Conservation (phyloP, 2,329 filamentous ascomycete species). For the Fusarium oligoseptatum region DNA sequence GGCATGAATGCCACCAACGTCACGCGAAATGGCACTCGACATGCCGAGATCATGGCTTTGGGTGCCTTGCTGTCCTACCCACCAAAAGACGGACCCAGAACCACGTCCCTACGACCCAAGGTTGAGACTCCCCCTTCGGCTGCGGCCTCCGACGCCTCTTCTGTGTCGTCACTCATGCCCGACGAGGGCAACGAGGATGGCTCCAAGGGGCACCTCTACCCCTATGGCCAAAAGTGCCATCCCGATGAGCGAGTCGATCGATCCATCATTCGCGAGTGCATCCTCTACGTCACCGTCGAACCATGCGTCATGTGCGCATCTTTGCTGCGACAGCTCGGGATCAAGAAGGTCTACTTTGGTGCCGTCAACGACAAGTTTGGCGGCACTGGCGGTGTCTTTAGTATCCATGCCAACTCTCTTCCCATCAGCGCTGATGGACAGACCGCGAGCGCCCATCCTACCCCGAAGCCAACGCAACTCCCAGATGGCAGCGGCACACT, state of each 20-base stretch:
- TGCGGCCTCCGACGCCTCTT: conserved; percentile 42
- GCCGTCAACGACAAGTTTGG: conserved; percentile 98
- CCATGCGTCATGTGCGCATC: conserved; percentile 99
- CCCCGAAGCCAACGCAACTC: conserved; percentile 53
- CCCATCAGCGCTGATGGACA: conserved; percentile 53
- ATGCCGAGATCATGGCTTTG: conserved; percentile 95
- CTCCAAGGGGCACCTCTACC: conserved; percentile 68
- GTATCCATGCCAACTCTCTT: conserved; percentile 77
- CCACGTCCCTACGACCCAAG: conserved; percentile 53
- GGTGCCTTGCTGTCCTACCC: conserved; percentile 65
- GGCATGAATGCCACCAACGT: conserved; percentile 98
- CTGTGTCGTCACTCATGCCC: conserved; percentile 39
- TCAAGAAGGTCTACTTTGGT: conserved; percentile 93
- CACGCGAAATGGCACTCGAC: conserved; percentile 89
- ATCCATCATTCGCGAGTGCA: conserved; percentile 76
- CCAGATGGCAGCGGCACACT: conserved; percentile 54
- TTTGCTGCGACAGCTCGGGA: conserved; percentile 86
- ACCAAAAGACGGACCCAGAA: conserved; percentile 45
- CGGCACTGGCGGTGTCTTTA: conserved; percentile 93
- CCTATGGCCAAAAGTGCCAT: conserved; percentile 72
- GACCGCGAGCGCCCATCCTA: conserved; percentile 57
- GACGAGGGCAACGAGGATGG: conserved; percentile 67
- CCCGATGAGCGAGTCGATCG: conserved; percentile 71
- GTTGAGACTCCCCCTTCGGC: conserved; percentile 41
- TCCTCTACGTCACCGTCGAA: conserved; percentile 96